These are phyloP conservation scores for Priceomyces haplophilus DNA, from an alignment of 805 yeast genomes.

Conservation along the genomic window DNA sequence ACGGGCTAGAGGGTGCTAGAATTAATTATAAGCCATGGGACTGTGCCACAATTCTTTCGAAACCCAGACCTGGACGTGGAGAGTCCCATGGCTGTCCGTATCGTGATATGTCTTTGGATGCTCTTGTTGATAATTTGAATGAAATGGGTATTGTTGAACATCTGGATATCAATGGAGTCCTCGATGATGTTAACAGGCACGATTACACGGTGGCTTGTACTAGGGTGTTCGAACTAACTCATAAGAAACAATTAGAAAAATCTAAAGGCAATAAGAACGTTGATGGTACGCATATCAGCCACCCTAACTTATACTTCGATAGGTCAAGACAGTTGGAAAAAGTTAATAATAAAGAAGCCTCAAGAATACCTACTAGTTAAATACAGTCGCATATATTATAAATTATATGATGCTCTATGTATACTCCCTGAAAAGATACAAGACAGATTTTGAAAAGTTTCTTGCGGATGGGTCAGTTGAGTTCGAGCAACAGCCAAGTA, in stretches of 20 bases:
- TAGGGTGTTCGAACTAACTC: conserved; percentile 76
- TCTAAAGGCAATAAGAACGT: conserved; percentile 25
- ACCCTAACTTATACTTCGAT: conserved; percentile 87
- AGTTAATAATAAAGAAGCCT: conserved; percentile 11
- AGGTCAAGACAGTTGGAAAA: conserved; percentile 60
- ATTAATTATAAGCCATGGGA: conserved; percentile 83
- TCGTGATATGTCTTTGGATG: conserved; percentile 67
- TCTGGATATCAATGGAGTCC: conserved; percentile 52
- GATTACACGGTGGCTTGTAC: conserved; percentile 88
- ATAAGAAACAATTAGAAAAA: conserved; percentile 43
- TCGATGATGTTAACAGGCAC: conserved; percentile 64
- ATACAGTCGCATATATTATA: too few relatives aligned
- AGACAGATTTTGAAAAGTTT: background rate
- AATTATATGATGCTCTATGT: background rate
- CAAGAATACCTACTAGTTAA: conserved; percentile 2
- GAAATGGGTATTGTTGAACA: conserved; percentile 66
- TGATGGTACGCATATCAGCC: conserved; percentile 65
- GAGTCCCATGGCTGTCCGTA: conserved; percentile 95
- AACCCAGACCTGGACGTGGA: conserved; percentile 62
- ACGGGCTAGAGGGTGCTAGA: conserved; percentile 89
- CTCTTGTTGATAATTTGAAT: conserved; percentile 52
- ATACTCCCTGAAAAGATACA: conserved; percentile 5
- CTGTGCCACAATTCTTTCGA: conserved; percentile 71
- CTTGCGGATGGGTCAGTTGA: conserved; percentile 11
- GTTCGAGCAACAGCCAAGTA: conserved; percentile 34